Base-by-base conservation (phyloP, 2,329 filamentous ascomycete species). In the Fusarium illudens region DNA sequence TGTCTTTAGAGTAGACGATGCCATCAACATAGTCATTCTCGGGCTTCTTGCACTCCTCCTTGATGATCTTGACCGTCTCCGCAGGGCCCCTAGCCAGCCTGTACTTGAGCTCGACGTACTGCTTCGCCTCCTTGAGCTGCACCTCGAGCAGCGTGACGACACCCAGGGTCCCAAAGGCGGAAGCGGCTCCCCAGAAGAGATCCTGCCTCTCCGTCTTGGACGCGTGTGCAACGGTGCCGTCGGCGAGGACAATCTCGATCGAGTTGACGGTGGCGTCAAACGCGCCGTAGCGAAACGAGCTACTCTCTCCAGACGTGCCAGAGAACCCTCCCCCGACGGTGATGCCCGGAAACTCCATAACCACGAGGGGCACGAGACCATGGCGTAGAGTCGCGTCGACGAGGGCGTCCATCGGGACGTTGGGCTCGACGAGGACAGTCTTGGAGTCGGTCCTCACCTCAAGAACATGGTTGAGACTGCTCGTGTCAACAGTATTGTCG, bases 331-430 rank as follows among this genome's bases (percentile, higher is more conserved):
- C 90, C 22, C 89, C 90, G 6, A 86, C 87, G 2, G 90, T 92
- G 74, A 92, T 92, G n/a, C 88, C 89, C 3, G 88, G 89, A 60
- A 92, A 91, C 73, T 92, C 89, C 86, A 90, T 90, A 6, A 91
- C 89, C 0, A 92, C 88, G 0, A 87, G 86, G 1, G 90, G 89
- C 3, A 91, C 80, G 2, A 91, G 79, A 1, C 83, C 84, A 55
- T 85, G 77, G 19, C 79, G 77, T n/a, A 89, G 71, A 1, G 88
- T 87, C 4, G 84, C 85, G 55, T 84, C 82, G 12, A 90, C 84
- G 8, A 92, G 83, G 1, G 76, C 76, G 67, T 91, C 89, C 88
- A 92, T 91, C 1, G 88, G 81, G 7, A 92, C 90, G 70, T 91
- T 92, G 4, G 90, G 89, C 77, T 92, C 89, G 2, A 90, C 88